These are phyloP conservation scores for Coemansia sp. DNA, from an alignment of 192 early-diverging fungal genomes.

Conservation along the genomic window DNA sequence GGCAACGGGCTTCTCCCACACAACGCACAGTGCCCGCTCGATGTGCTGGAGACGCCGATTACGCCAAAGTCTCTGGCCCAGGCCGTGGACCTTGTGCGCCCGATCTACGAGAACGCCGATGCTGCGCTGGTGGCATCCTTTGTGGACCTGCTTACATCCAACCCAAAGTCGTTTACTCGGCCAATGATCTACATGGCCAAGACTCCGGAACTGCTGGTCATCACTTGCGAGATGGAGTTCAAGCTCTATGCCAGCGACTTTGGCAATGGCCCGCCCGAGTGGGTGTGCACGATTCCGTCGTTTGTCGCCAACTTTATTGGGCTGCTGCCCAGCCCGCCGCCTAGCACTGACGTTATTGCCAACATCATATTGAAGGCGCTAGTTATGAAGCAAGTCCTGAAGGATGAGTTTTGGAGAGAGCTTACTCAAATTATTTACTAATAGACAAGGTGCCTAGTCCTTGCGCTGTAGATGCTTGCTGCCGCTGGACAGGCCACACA, in stretches of 20 bases:
- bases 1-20: conserved; percentile 45
- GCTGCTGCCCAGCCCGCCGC: conserved; percentile 44
- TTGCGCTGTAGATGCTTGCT: not conserved
- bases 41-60: conserved; percentile 27
- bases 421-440: conserved; percentile 39
- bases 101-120: conserved; percentile 27
- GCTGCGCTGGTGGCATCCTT: conserved; percentile 35
- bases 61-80: conserved; percentile 13
- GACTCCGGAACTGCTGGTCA: conserved; percentile 27
- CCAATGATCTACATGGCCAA: conserved; percentile 34
- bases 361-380: conserved; percentile 38
- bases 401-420: conserved; percentile 36
- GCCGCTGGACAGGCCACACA: conserved; percentile 8
- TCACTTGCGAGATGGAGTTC: conserved; percentile 42
- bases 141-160: conserved; percentile 31
- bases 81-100: conserved; percentile 4
- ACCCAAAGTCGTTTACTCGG: conserved; percentile 38
- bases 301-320: conserved; percentile 51
- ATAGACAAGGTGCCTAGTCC: not conserved
- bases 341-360: conserved; percentile 34
- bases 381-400: conserved; percentile 35
- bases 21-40: conserved; percentile 27
- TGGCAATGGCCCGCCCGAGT: conserved; percentile 41
- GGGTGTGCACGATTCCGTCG: conserved; percentile 43
- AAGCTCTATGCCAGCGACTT: conserved; percentile 41